Evolutionary conservation across 2,329 filamentous ascomycete genomes (phyloP).

Genomic region (Saccharata proteae): DNA sequence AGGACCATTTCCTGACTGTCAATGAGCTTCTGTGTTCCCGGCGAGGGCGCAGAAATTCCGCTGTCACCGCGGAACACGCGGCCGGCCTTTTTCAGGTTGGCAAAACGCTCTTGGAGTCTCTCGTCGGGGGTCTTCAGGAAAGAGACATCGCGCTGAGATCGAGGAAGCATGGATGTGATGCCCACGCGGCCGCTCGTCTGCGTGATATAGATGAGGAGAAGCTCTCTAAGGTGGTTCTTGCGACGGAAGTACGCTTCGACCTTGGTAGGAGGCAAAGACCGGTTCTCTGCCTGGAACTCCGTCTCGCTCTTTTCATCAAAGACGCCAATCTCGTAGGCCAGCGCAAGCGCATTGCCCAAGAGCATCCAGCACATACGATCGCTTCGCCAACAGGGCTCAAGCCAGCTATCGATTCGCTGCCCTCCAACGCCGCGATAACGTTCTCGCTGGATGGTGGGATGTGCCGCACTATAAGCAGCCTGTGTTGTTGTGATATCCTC

Average conservation of each 20-base stretch:
- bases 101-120: constrained; percentile 23
- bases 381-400: constrained; percentile 83
- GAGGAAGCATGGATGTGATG: constrained; percentile 84
- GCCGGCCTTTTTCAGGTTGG: constrained; percentile 7
- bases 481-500: constrained; percentile 36
- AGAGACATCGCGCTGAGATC: constrained; percentile 17
- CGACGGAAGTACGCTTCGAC: constrained; percentile 67
- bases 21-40: constrained; percentile 2
- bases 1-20: constrained; percentile 43
- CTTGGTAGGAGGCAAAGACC: constrained; percentile 34
- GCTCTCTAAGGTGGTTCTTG: constrained; percentile 67
- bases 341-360: constrained; percentile 75
- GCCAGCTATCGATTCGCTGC: constrained; percentile 83
- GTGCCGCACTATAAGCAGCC: constrained; percentile 1
- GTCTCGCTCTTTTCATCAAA: constrained; percentile 81
- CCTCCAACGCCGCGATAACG: constrained; percentile 54
- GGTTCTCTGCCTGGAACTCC: constrained; percentile 33
- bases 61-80: constrained; percentile 6
- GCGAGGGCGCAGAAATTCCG: constrained; percentile 6
- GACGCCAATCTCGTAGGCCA: constrained; percentile 88
- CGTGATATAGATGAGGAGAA: constrained; percentile 82
- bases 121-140: constrained; percentile 20
- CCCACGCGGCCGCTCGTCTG: constrained; percentile 88
- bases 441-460: too few species aligned
- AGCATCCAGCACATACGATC: constrained; percentile 99